Base-by-base conservation (phyloP, 148 eudicot species). In the Simmondsia chinensis region DNA sequence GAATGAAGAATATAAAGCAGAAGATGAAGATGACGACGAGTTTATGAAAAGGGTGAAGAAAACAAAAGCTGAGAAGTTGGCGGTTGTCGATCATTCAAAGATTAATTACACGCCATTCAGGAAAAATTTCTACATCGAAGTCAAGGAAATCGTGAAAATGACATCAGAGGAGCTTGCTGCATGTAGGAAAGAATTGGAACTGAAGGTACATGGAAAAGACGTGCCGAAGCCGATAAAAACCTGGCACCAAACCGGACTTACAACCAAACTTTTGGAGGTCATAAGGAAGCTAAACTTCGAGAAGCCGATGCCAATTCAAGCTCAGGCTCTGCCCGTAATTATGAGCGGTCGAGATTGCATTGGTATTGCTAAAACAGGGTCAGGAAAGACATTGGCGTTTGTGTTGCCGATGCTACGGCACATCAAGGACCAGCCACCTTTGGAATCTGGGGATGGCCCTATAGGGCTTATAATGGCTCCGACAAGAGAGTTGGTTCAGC, bases 331-430 rank as follows among this genome's bases (percentile, higher is more conserved):
- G 39, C 94, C 94, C 2, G 61, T 76, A 29, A 79, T 83, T 31
- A 79, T 83, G 94, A 83, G 87, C 24, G 94, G 94, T 28, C 77
- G 94, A 40, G 94, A 83, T 49, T 83, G 94, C 46, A 83, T 83
- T 43, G 94, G 94, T 54, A 36, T 83, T 53, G 94, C 84, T 30
- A 83, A 83, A 63, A 83, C 94, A 16, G 87, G 94, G 2, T 83
- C 87, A 10, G 94, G 94, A 2, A 83, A 83, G 67, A 83, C 94
- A 26, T 57, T 83, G 51, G 87, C 94, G 1, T 83, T 83, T 73
- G 94, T 83, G 34, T 56, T 83, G 54, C 94, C 94, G 23, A 79
- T 83, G 94, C 49, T 83, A 61, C 64, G 94, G 52, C 94, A 83
- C 58, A 83, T 83, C 13, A 79, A 79, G 68, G 87, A 79, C 37